Conservation (phyloP, 75 land plant species). For the Picea sitchensis region DNA sequence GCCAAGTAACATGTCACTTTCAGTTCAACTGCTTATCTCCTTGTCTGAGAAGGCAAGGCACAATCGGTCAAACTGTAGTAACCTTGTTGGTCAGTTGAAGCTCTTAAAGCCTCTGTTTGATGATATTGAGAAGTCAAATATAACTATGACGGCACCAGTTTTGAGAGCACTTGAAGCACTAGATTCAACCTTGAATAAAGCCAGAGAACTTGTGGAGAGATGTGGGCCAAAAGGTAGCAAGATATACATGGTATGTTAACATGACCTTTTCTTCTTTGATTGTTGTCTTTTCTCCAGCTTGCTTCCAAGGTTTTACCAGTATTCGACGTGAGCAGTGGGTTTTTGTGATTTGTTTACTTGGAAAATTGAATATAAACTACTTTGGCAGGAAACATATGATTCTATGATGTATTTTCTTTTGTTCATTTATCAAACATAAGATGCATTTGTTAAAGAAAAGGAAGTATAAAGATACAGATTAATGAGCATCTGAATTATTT, state of each 20-base stretch:
- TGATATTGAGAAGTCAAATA: constrained; percentile 21
- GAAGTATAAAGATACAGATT: too few relatives aligned
- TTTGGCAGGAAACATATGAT: too few relatives aligned
- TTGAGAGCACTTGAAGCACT: constrained; percentile 12
- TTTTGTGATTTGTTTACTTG: too few relatives aligned
- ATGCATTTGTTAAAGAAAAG: too few relatives aligned
- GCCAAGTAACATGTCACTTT: constrained; percentile 1
- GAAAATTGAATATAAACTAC: too few relatives aligned
- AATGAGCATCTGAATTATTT: too few relatives aligned
- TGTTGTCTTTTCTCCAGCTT: too few relatives aligned
- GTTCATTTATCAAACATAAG: too few relatives aligned
- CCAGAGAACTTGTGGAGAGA: constrained; percentile 22
- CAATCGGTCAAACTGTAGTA: constrained; percentile 17
- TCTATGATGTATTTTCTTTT: too few relatives aligned
- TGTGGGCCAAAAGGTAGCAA: constrained; percentile 22
- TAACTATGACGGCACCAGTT: constrained; percentile 7
- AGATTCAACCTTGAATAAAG: constrained; percentile 22
- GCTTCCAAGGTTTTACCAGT: too few relatives aligned
- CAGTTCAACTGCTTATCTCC: constrained; percentile 6
- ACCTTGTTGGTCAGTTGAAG: constrained; percentile 19
- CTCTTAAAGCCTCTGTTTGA: constrained; percentile 19
- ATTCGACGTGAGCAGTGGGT: too few relatives aligned
- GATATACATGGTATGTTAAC: constrained; percentile 23
- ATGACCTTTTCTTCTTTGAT: too few relatives aligned
- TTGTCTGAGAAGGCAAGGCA: constrained; percentile 8